A percentile compares a stretch with the other conserved stretches of the same genome.
phyloP scores from a whole-genome alignment of 441 rosid genomes.

The Breynia disticha region DNA sequence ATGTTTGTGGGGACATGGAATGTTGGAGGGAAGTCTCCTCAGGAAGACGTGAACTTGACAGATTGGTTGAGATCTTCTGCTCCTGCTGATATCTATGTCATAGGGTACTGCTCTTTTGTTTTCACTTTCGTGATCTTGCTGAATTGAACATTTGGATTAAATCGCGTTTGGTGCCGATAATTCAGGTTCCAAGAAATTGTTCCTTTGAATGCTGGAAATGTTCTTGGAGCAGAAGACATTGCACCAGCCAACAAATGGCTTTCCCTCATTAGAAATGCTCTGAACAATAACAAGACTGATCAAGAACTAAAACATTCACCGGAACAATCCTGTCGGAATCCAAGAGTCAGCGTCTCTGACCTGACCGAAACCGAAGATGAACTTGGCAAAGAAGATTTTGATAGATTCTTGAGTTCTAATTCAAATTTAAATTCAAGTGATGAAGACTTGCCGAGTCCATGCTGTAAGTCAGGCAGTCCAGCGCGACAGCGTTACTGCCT shows the following conservation, averaged over 20 bases:
- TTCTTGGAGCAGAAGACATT: constrained; percentile 57
- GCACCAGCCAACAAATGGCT: constrained; percentile 59
- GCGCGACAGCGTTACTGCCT: constrained; percentile 32
- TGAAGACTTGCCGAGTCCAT: constrained; percentile 20
- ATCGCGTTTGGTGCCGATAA: neutral
- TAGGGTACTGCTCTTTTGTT: constrained; percentile 41
- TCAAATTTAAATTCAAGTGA: constrained; percentile 13
- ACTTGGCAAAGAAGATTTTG: constrained; percentile 23
- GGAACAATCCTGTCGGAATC: constrained; percentile 15
- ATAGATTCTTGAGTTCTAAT: constrained; percentile 15
- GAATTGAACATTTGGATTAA: neutral
- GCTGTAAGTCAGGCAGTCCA: constrained; percentile 17
- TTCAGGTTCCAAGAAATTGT: constrained; percentile 68
- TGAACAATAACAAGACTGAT: constrained; percentile 33
- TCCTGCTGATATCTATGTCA: constrained; percentile 79
- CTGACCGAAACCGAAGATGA: constrained; percentile 37
- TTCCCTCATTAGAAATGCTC: constrained; percentile 45
- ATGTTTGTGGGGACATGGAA: constrained; percentile 98
- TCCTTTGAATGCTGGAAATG: constrained; percentile 69
- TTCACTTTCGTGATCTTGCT: neutral
- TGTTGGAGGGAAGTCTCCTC: constrained; percentile 87
- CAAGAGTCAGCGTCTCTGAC: constrained; percentile 50
- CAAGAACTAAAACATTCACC: constrained; percentile 19
- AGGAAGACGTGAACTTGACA: constrained; percentile 54
- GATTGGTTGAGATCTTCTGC: constrained; percentile 62